Conservation (phyloP, 2,329 filamentous ascomycete genomes). For the Volutella citrinella region DNA sequence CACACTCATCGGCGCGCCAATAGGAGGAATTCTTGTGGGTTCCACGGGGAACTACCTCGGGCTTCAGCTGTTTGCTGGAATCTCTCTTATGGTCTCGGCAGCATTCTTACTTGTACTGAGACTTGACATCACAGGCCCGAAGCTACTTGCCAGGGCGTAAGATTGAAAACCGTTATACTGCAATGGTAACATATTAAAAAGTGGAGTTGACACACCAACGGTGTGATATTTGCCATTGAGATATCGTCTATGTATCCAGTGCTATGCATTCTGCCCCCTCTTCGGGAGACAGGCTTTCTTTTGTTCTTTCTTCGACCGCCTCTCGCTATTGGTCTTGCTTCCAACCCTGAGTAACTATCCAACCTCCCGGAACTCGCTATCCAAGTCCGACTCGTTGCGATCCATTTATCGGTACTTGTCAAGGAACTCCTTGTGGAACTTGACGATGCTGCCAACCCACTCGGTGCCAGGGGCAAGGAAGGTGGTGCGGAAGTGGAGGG, state of each 20-base stretch:
- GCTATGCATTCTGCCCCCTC: constrained; percentile 6
- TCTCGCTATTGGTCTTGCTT: no score
- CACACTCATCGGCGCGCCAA: constrained; percentile 35
- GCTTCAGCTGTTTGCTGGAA: constrained; percentile 8
- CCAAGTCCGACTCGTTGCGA: no score
- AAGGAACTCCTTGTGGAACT: constrained; percentile 93
- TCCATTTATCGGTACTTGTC: constrained; percentile 67
- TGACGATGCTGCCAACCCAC: constrained; percentile 82
- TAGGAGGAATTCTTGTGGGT: constrained; percentile 36
- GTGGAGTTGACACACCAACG: constrained; percentile 11
- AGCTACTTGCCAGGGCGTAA: no score
- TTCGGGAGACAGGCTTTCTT: no score
- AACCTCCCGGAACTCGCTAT: no score
- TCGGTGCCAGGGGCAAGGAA: constrained; percentile 96
- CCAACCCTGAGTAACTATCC: no score
- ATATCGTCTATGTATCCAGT: constrained; percentile 6
- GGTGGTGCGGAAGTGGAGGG: constrained; percentile 91
- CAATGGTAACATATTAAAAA: no score
- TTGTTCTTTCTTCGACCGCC: no score
- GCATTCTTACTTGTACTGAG: no score
- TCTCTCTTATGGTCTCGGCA: constrained; percentile 5
- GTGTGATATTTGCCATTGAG: constrained; percentile 6
- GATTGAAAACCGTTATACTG: no score
- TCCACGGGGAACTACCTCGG: constrained; percentile 4
- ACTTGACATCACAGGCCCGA: no score